phyloP scores from a whole-genome alignment of 495 filamentous ascomycete species.

The Letharia lupina region DNA sequence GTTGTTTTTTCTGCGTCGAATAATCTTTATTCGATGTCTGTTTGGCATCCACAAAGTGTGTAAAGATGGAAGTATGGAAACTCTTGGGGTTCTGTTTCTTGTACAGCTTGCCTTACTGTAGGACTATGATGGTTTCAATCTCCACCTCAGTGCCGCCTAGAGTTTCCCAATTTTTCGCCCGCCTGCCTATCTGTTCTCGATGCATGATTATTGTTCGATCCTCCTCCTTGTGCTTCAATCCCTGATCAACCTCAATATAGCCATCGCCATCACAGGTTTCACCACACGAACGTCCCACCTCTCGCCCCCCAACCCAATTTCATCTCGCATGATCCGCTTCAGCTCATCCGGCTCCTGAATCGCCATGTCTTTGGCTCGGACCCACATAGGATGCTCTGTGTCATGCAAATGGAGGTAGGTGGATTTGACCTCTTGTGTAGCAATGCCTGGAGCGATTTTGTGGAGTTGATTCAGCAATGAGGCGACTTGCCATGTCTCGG shows the following conservation, averaged over 20 bases:
- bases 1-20: no score
- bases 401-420: neutral
- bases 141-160: neutral
- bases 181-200: neutral
- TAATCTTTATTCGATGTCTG: no score
- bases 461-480: neutral
- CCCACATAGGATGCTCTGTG: neutral
- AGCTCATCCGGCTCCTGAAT: neutral
- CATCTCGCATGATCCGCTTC: conserved; percentile 2
- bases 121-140: neutral
- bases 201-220: no score
- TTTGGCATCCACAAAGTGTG: no score
- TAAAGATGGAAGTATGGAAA: no score
- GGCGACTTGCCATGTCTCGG: neutral
- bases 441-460: neutral
- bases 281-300: neutral
- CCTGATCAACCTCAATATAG: neutral
- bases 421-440: neutral
- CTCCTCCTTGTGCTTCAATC: neutral
- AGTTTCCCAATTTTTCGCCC: neutral
- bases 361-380: neutral
- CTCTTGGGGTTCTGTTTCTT: neutral
- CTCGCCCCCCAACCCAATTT: neutral
- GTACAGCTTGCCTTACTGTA: neutral
- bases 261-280: neutral